Evolutionary conservation across 805 yeast species (phyloP).

Genomic region (Clavispora santaluciae): DNA sequence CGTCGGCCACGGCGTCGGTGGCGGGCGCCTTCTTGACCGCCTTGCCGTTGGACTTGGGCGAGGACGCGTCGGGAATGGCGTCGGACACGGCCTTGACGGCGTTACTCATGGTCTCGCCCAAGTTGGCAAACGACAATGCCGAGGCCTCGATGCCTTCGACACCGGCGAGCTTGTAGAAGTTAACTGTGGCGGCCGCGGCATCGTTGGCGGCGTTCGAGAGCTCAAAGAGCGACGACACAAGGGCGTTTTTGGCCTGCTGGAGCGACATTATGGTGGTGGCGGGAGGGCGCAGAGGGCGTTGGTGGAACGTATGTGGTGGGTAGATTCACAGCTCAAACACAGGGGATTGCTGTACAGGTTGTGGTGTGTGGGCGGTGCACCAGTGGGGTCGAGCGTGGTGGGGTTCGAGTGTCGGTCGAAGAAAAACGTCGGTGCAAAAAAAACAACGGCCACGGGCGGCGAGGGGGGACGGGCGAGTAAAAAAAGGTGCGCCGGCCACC

Average conservation of each 20-base stretch:
- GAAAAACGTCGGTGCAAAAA: slow-evolving; percentile 2
- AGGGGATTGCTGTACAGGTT: neutral
- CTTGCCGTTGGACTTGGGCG: slow-evolving; percentile 9
- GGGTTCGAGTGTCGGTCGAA: neutral
- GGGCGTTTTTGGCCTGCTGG: slow-evolving; percentile 24
- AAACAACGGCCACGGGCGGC: neutral
- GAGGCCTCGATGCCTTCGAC: slow-evolving; percentile 38
- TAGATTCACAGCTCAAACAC: neutral
- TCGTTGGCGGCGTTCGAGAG: slow-evolving; percentile 83
- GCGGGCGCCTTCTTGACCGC: slow-evolving; percentile 10
- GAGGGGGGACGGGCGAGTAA: slow-evolving; percentile 3
- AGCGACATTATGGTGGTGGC: slow-evolving; percentile 6
- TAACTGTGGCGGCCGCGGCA: slow-evolving; percentile 74
- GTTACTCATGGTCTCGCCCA: slow-evolving; percentile 21
- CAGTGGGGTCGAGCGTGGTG: neutral
- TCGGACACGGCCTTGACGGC: slow-evolving; percentile 32
- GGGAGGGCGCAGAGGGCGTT: neutral
- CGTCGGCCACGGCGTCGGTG: slow-evolving; percentile 12
- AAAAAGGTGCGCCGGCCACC: neutral
- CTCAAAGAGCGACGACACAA: slow-evolving; percentile 76
- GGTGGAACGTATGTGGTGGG: neutral
- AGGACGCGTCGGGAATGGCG: slow-evolving; percentile 21
- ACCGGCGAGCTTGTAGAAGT: slow-evolving; percentile 60
- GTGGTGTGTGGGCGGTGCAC: neutral
- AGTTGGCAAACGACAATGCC: slow-evolving; percentile 34